Base-by-base conservation (phyloP, 805 yeast genomes). In the Nakazawaea siamensis region DNA sequence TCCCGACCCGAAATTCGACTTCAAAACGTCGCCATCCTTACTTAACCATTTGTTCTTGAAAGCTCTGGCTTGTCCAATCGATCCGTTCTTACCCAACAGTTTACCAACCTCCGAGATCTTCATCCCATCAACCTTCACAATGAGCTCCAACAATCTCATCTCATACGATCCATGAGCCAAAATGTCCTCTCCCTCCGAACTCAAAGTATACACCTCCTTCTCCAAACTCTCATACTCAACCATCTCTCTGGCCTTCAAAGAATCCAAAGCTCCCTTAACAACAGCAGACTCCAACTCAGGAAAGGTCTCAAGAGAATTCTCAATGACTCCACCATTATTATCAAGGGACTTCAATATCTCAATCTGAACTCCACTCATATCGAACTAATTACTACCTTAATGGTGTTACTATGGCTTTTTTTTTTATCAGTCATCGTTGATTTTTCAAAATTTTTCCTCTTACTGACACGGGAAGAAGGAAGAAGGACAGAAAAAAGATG, bases 41-140 rank as follows among this genome's bases (percentile, higher is more conserved):
- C 73, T 64, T 50, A 92, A 79, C 99, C 99, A 92, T 27, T 94
- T 94, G 58, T 88, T 88, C 61, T 87, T 90, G 73, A 92, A 94
- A 13, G 97, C 99, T 51, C 88, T 79, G 48, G 94, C 95, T 64
- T 92, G 98, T 43, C 98, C 99, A 44, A 90, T 70, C 48, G 80
- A 79, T 43, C 97, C 97, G 40, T 76, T 76, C 34, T 76, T 64
- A 38, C 97, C 97, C 61, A 90, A 66, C 45, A 80, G 71, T 37
- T 76, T 55, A 31, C 62, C 62, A 35, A 82, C 84, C 35, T 90
- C 97, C 17, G 81, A 56, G 48, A 92, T 78, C 52, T 82, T 84
- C 49, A 92, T 68, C 24, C 90, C 87, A 38, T 82, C 94, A 33
- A 88, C 59, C 31, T 80, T 66, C 37, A 82, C 66, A 29, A 92